Evolutionary conservation across 1,139 yeast species (phyloP).

Genomic region (Magnusiomyces magnusii): DNA sequence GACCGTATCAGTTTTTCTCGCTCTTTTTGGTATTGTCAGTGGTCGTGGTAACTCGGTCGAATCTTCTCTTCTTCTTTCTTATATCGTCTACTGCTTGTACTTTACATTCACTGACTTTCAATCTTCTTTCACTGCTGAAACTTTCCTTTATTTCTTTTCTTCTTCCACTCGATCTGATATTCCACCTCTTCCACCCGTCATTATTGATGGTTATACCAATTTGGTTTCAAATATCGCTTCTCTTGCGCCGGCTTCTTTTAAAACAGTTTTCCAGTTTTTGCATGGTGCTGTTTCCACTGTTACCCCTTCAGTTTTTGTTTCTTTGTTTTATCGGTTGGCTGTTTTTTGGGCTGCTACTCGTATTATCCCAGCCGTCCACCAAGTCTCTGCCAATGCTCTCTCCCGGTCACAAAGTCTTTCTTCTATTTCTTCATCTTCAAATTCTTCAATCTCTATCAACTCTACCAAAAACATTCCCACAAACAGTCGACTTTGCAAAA

Average conservation of each 20-base stretch:
- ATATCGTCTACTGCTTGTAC: slow-evolving; percentile 85
- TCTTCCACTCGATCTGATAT: slow-evolving; percentile 20
- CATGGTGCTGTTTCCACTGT: slow-evolving; percentile 63
- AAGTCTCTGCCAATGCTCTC: slow-evolving; percentile 11
- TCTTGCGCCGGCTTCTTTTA: slow-evolving; percentile 41
- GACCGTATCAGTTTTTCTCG: slow-evolving; percentile 65
- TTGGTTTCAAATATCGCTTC: slow-evolving; percentile 39
- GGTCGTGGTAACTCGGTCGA: slow-evolving; percentile 85
- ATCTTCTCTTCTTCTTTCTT: slow-evolving; percentile 76
- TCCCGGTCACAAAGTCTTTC: background rate
- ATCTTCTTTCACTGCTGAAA: slow-evolving; percentile 24
- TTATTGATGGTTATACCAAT: slow-evolving; percentile 35
- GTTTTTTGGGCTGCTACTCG: slow-evolving; percentile 93
- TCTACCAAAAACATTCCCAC: background rate
- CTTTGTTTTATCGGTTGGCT: slow-evolving; percentile 74
- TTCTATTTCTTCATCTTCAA: background rate
- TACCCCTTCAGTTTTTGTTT: slow-evolving; percentile 73
- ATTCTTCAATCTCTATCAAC: slow-evolving; percentile 34
- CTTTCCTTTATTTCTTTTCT: slow-evolving; percentile 24
- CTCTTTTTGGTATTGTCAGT: slow-evolving; percentile 76
- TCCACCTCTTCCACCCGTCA: slow-evolving; percentile 34
- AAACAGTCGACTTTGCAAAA: background rate
- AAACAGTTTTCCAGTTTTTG: slow-evolving; percentile 62
- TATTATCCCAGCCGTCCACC: slow-evolving; percentile 55
- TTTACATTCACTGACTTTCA: slow-evolving; percentile 79